Percentiles rank a stretch among this genome's conserved stretches.
Conservation (phyloP, 805 yeast genomes). For the Kregervanrija pseudodelftensis region DNA sequence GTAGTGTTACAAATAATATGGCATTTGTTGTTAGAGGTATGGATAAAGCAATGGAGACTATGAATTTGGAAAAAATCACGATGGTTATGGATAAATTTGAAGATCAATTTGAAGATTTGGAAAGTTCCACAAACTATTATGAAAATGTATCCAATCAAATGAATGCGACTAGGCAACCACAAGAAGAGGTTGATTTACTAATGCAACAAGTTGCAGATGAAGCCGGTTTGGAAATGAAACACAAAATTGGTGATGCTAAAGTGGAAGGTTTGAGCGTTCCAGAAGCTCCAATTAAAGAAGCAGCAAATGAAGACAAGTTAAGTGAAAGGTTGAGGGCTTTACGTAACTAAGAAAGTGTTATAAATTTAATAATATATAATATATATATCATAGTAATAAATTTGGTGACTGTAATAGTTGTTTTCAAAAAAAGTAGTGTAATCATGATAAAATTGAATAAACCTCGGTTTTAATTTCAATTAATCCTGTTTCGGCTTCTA, state of each 20-base stretch:
- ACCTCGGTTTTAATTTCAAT: too few species aligned
- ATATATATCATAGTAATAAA: too few species aligned
- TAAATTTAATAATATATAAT: too few species aligned
- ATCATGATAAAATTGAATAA: too few species aligned
- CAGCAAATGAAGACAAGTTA: constrained; percentile 61
- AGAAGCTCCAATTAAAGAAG: constrained; percentile 39
- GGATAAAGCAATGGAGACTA: constrained; percentile 92
- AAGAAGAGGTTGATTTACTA: constrained; percentile 87
- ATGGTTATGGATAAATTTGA: constrained; percentile 97
- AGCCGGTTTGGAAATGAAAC: constrained; percentile 90
- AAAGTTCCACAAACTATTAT: constrained; percentile 87
- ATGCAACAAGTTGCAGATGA: constrained; percentile 94
- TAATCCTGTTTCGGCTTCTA: too few species aligned
- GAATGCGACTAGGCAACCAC: constrained; percentile 86
- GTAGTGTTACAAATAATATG: constrained; percentile 92
- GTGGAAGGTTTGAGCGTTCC: constrained; percentile 36
- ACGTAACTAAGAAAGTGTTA: constrained; percentile 33
- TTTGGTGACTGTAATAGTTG: too few species aligned
- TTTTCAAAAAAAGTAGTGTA: too few species aligned
- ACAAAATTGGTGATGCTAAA: constrained; percentile 61
- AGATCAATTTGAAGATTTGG: constrained; percentile 90
- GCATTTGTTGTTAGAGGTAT: constrained; percentile 86
- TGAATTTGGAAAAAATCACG: constrained; percentile 91
- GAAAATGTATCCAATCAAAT: constrained; percentile 85
- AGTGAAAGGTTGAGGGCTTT: constrained; percentile 87